A percentile compares a stretch with the other conserved stretches of the same genome.
Conservation (phyloP, 495 filamentous ascomycete genomes). For the Evansstolkia leycettana region DNA sequence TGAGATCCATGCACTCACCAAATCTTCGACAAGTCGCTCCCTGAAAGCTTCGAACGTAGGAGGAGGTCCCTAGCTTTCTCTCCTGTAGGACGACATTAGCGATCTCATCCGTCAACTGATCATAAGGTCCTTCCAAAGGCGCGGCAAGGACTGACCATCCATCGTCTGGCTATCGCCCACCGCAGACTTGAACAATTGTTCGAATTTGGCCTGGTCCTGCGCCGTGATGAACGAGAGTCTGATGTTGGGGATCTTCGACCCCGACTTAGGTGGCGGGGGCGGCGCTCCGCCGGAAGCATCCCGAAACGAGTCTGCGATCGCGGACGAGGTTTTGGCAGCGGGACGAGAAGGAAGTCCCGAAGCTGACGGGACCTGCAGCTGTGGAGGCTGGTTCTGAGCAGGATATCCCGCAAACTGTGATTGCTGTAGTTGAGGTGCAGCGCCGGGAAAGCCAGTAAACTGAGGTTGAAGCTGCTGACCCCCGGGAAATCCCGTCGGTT, state of each 20-base stretch:
- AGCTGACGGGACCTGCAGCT: conserved; percentile 34
- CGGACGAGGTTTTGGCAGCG: conserved; percentile 54
- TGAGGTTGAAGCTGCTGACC: conserved; percentile 48
- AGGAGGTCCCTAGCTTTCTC: conserved; percentile 86
- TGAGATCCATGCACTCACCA: conserved; percentile 44
- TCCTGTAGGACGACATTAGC: conserved; percentile 27
- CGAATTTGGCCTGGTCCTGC: conserved; percentile 92
- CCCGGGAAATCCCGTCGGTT: conserved; percentile 45
- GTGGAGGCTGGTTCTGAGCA: conserved; percentile 29
- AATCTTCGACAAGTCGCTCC: conserved; percentile 71
- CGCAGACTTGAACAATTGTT: conserved; percentile 94
- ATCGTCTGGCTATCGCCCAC: conserved; percentile 78
- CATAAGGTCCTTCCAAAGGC: neutral
- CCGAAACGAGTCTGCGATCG: conserved; percentile 80
- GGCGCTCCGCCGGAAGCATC: conserved; percentile 24
- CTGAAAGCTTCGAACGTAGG: conserved; percentile 73
- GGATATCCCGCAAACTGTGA: conserved; percentile 30
- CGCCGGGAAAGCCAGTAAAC: conserved; percentile 26
- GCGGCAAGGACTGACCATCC: conserved; percentile 42
- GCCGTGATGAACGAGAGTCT: conserved; percentile 91
- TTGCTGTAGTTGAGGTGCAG: conserved; percentile 35
- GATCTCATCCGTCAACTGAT: neutral
- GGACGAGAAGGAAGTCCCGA: conserved; percentile 28
- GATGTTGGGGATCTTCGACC: conserved; percentile 82
- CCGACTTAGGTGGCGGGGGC: conserved; percentile 40